Percentiles rank a stretch among this genome's conserved stretches.
phyloP scores from a whole-genome alignment of 2,329 filamentous ascomycete genomes.

The Endoconidiophora laricicola region DNA sequence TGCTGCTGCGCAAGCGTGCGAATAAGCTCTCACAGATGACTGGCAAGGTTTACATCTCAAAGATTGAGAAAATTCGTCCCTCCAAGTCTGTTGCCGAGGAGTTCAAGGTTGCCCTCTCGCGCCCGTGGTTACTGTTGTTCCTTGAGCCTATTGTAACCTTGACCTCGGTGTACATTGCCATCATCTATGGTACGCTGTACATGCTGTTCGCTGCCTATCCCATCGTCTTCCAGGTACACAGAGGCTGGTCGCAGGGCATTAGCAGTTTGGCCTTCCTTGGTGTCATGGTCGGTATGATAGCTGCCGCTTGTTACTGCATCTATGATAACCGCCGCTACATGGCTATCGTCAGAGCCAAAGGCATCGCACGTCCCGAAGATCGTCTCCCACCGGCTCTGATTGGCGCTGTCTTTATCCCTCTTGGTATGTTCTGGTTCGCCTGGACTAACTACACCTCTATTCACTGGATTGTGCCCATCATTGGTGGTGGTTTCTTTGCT shows the following conservation, averaged over 20 bases:
- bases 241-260: constrained; percentile 41
- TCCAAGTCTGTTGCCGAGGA: constrained; percentile 28
- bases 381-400: constrained; percentile 43
- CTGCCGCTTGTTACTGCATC: constrained; percentile 36
- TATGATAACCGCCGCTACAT: constrained; percentile 38
- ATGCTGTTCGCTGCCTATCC: constrained; percentile 38
- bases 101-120: constrained; percentile 38
- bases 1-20: constrained; percentile 37
- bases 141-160: constrained; percentile 50
- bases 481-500: constrained; percentile 32
- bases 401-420: constrained; percentile 39
- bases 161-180: constrained; percentile 46
- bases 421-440: constrained; percentile 48
- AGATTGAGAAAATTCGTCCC: constrained; percentile 28
- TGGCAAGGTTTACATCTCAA: constrained; percentile 38
- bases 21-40: constrained; percentile 32
- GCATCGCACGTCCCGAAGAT: constrained; percentile 45
- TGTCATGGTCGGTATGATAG: constrained; percentile 44
- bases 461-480: constrained; percentile 38
- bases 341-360: constrained; percentile 27
- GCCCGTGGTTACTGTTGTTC: constrained; percentile 50
- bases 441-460: constrained; percentile 42
- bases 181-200: constrained; percentile 37
- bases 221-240: constrained; percentile 42
- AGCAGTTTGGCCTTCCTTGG: constrained; percentile 47